phyloP scores from a whole-genome alignment of 2,329 filamentous ascomycete species.

The Calonectria pseudoreteaudii region DNA sequence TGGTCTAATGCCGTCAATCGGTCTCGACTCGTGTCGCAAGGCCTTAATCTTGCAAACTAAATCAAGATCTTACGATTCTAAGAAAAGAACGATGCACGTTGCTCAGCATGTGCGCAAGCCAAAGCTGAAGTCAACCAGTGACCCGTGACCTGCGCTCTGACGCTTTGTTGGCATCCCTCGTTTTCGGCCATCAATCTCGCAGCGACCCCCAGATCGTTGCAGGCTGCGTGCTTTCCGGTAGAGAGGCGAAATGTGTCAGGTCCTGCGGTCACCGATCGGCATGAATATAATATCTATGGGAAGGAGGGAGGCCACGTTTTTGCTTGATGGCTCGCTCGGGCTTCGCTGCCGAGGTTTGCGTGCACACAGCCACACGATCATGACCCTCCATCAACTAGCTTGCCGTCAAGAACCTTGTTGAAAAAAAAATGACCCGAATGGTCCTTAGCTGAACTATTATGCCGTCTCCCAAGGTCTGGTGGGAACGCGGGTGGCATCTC shows the following conservation, averaged over 20 bases:
- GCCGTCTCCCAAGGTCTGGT: not conserved
- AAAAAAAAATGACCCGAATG: not conserved
- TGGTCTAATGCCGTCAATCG: not conserved
- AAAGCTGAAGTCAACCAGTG: slow-evolving; percentile 3
- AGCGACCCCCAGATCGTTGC: slow-evolving; percentile 18
- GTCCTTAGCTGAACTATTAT: slow-evolving; percentile 17
- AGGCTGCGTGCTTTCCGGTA: slow-evolving; percentile 3
- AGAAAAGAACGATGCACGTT: slow-evolving; percentile 4
- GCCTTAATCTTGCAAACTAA: not conserved
- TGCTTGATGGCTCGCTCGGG: not conserved
- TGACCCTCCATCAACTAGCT: not conserved
- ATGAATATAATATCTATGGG: not conserved
- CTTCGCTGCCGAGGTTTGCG: not conserved
- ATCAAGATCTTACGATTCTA: slow-evolving; percentile 14
- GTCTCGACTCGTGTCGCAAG: not conserved
- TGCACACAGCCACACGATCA: not conserved
- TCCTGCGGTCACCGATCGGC: not conserved
- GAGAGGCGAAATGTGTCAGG: slow-evolving; percentile 14
- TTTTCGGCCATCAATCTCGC: slow-evolving; percentile 33
- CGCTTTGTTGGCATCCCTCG: slow-evolving; percentile 30
- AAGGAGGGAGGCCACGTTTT: not conserved
- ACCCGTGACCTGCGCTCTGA: slow-evolving; percentile 10
- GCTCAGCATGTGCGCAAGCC: not conserved
- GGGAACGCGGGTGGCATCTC: slow-evolving; percentile 8
- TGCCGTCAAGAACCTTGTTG: slow-evolving; percentile 9